phyloP scores from a whole-genome alignment of 2,329 filamentous ascomycete genomes.

The Pseudogymnoascus pannorum region DNA sequence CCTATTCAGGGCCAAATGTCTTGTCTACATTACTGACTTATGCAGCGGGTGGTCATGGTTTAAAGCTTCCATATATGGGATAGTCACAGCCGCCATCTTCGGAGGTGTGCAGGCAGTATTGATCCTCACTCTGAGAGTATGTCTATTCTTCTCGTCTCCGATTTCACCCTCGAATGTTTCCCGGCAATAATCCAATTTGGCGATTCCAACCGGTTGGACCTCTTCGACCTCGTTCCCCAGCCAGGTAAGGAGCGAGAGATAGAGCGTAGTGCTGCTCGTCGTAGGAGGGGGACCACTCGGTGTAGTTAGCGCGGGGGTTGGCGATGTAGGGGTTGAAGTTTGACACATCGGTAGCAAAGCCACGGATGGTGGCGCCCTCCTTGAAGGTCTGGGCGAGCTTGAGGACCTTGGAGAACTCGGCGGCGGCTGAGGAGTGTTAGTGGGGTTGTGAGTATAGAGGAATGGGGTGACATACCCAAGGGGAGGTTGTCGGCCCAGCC shows the following conservation, averaged over 20 bases:
- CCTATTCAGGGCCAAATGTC: not conserved
- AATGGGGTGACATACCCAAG: conserved; percentile 24
- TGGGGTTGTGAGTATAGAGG: not conserved
- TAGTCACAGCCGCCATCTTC: conserved; percentile 37
- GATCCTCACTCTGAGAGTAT: conserved; percentile 48
- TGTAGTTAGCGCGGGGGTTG: conserved; percentile 33
- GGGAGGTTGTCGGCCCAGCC: conserved; percentile 36
- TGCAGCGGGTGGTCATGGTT: conserved; percentile 39
- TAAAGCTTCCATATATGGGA: conserved; percentile 38
- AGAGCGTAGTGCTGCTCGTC: conserved; percentile 37
- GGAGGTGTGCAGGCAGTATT: conserved; percentile 48
- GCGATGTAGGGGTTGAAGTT: conserved; percentile 38
- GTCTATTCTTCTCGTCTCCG: conserved; percentile 13
- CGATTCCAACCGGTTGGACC: not conserved
- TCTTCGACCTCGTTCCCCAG: not conserved
- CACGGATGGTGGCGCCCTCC: conserved; percentile 26
- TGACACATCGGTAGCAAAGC: conserved; percentile 39
- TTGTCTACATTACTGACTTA: conserved; percentile 13
- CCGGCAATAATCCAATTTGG: conserved; percentile 1
- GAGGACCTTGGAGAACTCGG: conserved; percentile 35
- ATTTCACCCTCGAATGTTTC: not conserved
- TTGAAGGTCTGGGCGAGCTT: conserved; percentile 25
- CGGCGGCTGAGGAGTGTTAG: conserved; percentile 28
- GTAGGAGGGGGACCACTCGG: conserved; percentile 33
- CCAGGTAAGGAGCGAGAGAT: conserved; percentile 34